Conservation (phyloP, 2,329 filamentous ascomycete species). For the Boeremia exigua region DNA sequence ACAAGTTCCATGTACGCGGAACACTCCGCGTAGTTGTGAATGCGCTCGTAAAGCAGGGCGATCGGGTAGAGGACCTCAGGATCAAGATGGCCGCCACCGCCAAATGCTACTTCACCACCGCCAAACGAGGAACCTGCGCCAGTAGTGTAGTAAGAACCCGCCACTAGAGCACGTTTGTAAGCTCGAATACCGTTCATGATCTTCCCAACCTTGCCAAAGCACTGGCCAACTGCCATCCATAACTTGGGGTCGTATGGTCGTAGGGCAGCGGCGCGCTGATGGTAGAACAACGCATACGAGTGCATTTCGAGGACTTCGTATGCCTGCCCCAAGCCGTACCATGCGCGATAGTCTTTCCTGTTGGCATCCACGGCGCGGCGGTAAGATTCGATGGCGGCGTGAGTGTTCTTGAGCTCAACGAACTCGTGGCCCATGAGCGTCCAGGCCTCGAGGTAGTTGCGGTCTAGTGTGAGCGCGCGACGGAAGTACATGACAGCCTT, state of each 20-base stretch:
- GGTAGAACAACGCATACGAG: conserved; percentile 96
- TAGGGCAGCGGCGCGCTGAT: conserved; percentile 90
- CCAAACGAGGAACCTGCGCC: conserved; percentile 59
- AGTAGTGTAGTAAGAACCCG: conserved; percentile 83
- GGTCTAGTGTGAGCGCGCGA: conserved; percentile 86
- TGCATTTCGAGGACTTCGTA: conserved; percentile 99
- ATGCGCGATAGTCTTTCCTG: conserved; percentile 92
- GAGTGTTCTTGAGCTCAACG: conserved; percentile 97
- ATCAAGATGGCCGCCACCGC: conserved; percentile 70
- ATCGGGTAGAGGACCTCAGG: conserved; percentile 92
- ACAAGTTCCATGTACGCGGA: conserved; percentile 96
- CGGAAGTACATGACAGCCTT: conserved; percentile 99
- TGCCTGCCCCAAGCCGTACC: conserved; percentile 96
- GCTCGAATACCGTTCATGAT: conserved; percentile 92
- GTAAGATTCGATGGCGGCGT: conserved; percentile 97
- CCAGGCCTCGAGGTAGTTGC: conserved; percentile 92
- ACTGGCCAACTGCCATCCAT: conserved; percentile 96
- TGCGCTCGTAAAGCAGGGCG: conserved; percentile 82
- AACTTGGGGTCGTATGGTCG: conserved; percentile 98
- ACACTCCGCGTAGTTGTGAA: conserved; percentile 78
- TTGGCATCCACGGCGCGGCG: conserved; percentile 95
- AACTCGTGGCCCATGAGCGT: conserved; percentile 99
- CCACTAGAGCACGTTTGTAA: conserved; percentile 87
- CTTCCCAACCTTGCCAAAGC: conserved; percentile 86
- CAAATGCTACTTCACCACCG: conserved; percentile 52